These are phyloP conservation scores for Gleditsia sinensis DNA, from an alignment of 306 rosid genomes.

Conservation along the genomic window DNA sequence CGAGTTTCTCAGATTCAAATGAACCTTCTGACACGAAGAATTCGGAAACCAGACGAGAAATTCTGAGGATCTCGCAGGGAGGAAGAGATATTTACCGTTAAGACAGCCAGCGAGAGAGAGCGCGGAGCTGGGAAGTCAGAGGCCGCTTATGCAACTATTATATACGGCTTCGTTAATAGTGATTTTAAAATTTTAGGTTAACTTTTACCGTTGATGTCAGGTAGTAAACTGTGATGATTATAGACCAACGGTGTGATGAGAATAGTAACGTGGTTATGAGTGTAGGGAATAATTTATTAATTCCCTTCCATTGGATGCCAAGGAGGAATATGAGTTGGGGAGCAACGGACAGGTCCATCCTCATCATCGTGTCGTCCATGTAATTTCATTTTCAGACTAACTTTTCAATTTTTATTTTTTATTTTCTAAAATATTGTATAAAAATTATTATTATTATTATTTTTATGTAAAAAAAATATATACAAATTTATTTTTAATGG, in stretches of 20 bases:
- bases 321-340: slow-evolving; percentile 14
- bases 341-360: slow-evolving; percentile 8
- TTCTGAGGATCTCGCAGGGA: neutral
- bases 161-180: neutral
- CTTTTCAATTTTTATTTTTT: neutral
- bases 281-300: neutral
- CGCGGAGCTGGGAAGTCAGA: neutral
- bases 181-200: neutral
- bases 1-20: neutral
- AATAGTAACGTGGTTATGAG: neutral
- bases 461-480: no score
- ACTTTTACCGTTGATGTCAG: slow-evolving; percentile 30
- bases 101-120: neutral
- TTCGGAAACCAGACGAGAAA: neutral
- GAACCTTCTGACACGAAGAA: neutral
- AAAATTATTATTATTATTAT: no score
- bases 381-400: neutral
- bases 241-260: neutral
- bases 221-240: neutral
- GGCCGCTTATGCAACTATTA: slow-evolving; percentile 23
- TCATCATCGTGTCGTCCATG: slow-evolving; percentile 52
- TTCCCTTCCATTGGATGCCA: neutral
- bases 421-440: neutral
- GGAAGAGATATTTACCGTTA: neutral
- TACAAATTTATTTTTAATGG: no score